These are phyloP conservation scores for Pichia deserticola DNA, from an alignment of 805 yeast species.

Conservation along the genomic window DNA sequence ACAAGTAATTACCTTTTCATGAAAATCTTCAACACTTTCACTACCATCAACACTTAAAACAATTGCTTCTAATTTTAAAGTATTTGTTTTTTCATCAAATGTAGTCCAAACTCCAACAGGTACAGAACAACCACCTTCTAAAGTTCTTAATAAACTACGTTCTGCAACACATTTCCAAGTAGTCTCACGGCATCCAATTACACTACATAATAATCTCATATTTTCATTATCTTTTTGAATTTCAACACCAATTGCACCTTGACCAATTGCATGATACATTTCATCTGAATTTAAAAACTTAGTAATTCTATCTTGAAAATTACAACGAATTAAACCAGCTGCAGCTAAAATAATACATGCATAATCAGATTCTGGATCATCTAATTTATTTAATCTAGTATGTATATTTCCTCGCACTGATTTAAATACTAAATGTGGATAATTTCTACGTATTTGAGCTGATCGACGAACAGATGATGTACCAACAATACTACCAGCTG, in stretches of 20 bases:
- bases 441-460: slow-evolving; percentile 75
- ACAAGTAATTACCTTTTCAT: slow-evolving; percentile 29
- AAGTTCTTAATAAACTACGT: slow-evolving; percentile 72
- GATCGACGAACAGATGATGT: slow-evolving; percentile 92
- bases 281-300: slow-evolving; percentile 60
- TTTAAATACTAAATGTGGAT: slow-evolving; percentile 71
- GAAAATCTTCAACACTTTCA: slow-evolving; percentile 53
- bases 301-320: slow-evolving; percentile 70
- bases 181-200: slow-evolving; percentile 59
- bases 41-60: slow-evolving; percentile 84
- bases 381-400: slow-evolving; percentile 77
- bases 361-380: slow-evolving; percentile 50
- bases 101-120: slow-evolving; percentile 86
- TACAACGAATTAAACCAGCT: slow-evolving; percentile 79
- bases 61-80: slow-evolving; percentile 53
- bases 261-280: slow-evolving; percentile 97
- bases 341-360: slow-evolving; percentile 81
- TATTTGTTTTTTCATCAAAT: slow-evolving; percentile 33
- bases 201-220: slow-evolving; percentile 50
- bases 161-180: slow-evolving; percentile 81
- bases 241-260: slow-evolving; percentile 94
- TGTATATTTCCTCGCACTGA: slow-evolving; percentile 79
- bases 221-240: slow-evolving; percentile 62
- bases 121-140: slow-evolving; percentile 97
- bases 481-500: slow-evolving; percentile 82